A percentile compares a stretch with the other conserved stretches of the same genome.
These are phyloP conservation scores for Oryza nivara DNA, from an alignment of 176 grass and related monocot species.

Conservation along the genomic window DNA sequence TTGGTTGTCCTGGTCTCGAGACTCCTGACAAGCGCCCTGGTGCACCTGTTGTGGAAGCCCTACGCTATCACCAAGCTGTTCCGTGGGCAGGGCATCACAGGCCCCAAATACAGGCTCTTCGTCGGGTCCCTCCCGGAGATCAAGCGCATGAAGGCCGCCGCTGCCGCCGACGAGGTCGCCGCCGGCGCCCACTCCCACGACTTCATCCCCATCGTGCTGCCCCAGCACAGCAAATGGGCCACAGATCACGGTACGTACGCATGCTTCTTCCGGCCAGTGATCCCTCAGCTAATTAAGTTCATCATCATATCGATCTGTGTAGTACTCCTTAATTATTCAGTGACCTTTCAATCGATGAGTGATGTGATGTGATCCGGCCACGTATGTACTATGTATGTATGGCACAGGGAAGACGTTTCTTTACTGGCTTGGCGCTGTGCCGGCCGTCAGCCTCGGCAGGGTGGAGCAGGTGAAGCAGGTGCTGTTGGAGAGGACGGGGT, in stretches of 20 bases:
- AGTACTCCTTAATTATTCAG: too few relatives aligned
- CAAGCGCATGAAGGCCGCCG: constrained; percentile 9
- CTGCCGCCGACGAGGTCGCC: not conserved
- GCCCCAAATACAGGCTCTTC: constrained; percentile 42
- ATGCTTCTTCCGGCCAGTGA: too few relatives aligned
- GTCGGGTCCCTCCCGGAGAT: constrained; percentile 40
- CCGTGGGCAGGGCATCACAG: constrained; percentile 28
- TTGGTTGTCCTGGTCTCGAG: not conserved
- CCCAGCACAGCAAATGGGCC: constrained; percentile 43
- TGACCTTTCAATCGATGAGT: too few relatives aligned
- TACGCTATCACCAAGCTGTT: not conserved
- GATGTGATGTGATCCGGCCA: too few relatives aligned
- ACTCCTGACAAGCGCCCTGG: not conserved
- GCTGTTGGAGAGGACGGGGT: not conserved
- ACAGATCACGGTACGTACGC: constrained; percentile 16
- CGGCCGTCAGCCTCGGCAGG: constrained; percentile 13
- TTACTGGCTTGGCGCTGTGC: constrained; percentile 26
- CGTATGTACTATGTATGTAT: too few relatives aligned
- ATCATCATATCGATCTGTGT: too few relatives aligned
- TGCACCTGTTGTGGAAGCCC: constrained; percentile 40
- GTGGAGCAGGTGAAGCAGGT: constrained; percentile 23
- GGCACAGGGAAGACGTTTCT: constrained; percentile 21
- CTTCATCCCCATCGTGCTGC: constrained; percentile 41
- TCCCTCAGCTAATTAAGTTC: too few relatives aligned
- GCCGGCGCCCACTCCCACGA: constrained; percentile 26